Base-by-base conservation (phyloP, 2,329 filamentous ascomycete genomes). In the Kalaharituber pfeilii region DNA sequence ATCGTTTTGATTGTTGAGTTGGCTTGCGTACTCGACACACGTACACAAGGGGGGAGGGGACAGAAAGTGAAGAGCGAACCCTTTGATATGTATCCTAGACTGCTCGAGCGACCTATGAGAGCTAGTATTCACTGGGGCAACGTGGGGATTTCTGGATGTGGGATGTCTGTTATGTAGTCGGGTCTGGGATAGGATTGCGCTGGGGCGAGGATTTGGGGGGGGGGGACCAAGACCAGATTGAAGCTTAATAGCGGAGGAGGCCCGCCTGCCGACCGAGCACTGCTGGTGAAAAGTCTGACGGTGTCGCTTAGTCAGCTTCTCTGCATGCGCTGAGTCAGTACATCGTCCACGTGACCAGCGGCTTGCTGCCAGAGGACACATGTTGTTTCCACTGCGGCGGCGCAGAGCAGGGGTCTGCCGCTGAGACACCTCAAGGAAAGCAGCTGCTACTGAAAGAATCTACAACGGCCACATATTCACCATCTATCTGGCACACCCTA, bases 391-490 rank as follows among this genome's bases (percentile, higher is more conserved):
- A 22, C 42, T 13, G 22, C 9, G 9, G n/a, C 30, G 30, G 9
- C 30, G 30, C 30, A n/a, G 30, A 9, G 30, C 30, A 36, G 30
- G 30, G 30, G 30, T 36, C 30, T 36, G 30, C 30, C 30, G 9
- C 9, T 36, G 42, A 22, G 4, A 2, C 42, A 25, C 3, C 42
- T 5, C n/a, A 11, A 24, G 39, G 8, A 24, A 13, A 20, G 39
- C 39, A 22, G 24, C 42, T 18, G n/a, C n/a, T n/a, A n/a, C n/a
- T n/a, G n/a, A n/a, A n/a, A n/a, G 6, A 9, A 15, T 20, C 22
- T 22, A 47, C 42, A 22, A 47, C 42, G 42, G 42, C 42, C 42
- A 47, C 42, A 47, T 47, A 47, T 47, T 25, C 24, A 39, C 33
- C 30, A 36, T 36, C 30, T 36, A 36, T n/a, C 30, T 11, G 9